Evolutionary conservation across 2,329 filamentous ascomycete species (phyloP).

Genomic region (Colletotrichum sp.): DNA sequence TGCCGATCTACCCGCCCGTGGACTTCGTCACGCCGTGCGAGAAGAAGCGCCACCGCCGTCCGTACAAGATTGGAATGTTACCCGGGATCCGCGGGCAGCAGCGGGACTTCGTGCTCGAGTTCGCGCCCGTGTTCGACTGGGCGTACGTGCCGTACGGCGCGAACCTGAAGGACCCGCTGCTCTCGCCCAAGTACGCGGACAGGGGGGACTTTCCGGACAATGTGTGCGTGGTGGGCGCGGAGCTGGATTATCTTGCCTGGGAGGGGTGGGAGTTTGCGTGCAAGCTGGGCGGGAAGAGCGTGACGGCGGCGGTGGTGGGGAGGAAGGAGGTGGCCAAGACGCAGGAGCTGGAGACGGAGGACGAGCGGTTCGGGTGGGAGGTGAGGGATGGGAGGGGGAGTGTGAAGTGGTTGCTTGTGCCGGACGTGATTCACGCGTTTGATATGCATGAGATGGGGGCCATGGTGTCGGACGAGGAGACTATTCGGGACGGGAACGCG

Average conservation of each 20-base stretch:
- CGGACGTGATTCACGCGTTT: slow-evolving; percentile 46
- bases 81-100: slow-evolving; percentile 22
- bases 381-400: slow-evolving; percentile 28
- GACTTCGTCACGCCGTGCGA: slow-evolving; percentile 34
- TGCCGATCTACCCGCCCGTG: slow-evolving; percentile 47
- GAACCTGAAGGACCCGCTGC: slow-evolving; percentile 34
- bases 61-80: slow-evolving; percentile 27
- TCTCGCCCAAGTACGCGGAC: slow-evolving; percentile 38
- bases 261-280: slow-evolving; percentile 25
- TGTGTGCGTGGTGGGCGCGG: slow-evolving; percentile 41
- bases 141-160: slow-evolving; percentile 35
- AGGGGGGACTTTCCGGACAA: slow-evolving; percentile 34
- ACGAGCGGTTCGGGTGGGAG: slow-evolving; percentile 42
- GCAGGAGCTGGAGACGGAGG: slow-evolving; percentile 27
- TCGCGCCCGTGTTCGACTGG: slow-evolving; percentile 36
- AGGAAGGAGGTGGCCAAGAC: slow-evolving; percentile 14
- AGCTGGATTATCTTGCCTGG: slow-evolving; percentile 39
- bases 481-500: slow-evolving; percentile 29
- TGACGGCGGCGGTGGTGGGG: slow-evolving; percentile 7
- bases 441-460: slow-evolving; percentile 35
- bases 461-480: slow-evolving; percentile 33
- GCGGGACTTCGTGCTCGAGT: slow-evolving; percentile 19
- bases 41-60: slow-evolving; percentile 27
- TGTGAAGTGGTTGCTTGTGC: slow-evolving; percentile 46
- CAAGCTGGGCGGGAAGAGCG: slow-evolving; percentile 21